Conservation (phyloP, 2,329 filamentous ascomycete species). For the Sordariomycetes sp. region DNA sequence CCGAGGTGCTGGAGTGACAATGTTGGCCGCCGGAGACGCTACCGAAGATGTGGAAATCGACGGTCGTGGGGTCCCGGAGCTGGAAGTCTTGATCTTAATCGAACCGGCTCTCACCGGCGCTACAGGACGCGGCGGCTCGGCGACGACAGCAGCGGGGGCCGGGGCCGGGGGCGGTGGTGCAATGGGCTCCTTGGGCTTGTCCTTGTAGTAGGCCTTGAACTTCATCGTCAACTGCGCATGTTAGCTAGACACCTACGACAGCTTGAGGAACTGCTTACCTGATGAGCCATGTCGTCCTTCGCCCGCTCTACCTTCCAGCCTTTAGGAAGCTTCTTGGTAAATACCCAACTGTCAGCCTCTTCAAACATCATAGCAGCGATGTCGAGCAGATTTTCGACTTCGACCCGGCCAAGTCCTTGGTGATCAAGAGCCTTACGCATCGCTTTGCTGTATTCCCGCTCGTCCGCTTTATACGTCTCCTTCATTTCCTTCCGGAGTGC, state of each 20-base stretch:
- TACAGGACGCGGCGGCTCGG: constrained; percentile 13
- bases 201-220: constrained; percentile 29
- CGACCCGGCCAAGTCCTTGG: constrained; percentile 25
- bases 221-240: constrained; percentile 21
- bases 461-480: constrained; percentile 26
- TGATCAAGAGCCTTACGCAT: constrained; percentile 34
- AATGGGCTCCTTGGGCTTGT: constrained; percentile 19
- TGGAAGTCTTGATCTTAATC: constrained; percentile 29
- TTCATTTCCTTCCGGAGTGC: constrained; percentile 34
- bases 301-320: constrained; percentile 28
- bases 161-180: constrained; percentile 10
- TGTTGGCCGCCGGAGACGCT: background rate
- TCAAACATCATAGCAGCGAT: constrained; percentile 38
- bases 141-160: background rate
- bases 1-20: background rate
- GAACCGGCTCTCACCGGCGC: constrained; percentile 21
- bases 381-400: constrained; percentile 31
- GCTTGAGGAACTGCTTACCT: constrained; percentile 17
- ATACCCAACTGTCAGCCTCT: constrained; percentile 29
- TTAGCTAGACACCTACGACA: no score
- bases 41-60: constrained; percentile 4
- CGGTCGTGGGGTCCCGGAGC: constrained; percentile 8
- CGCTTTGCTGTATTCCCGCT: constrained; percentile 28
- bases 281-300: constrained; percentile 22
- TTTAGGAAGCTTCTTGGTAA: constrained; percentile 31